Evolutionary conservation across 768 basidiomycete species (phyloP), one percentile per base, ranked within the genome.

Genomic region (Mycena rebaudengoi): DNA sequence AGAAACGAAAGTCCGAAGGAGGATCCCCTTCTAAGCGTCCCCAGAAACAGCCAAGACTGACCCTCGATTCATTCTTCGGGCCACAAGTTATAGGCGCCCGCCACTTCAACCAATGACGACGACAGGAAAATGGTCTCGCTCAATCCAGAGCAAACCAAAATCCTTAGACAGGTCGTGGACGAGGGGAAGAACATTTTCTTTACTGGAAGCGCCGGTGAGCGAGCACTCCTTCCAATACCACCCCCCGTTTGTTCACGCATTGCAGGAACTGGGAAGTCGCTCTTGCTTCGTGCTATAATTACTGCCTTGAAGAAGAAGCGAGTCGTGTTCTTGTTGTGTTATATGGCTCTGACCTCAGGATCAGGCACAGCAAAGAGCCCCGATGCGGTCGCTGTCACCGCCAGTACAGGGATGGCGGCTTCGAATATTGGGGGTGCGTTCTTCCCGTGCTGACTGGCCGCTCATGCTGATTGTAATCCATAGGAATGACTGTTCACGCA

Each of bases 251-350:
- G 86, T 86, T 5, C 0, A 49, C 26, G n/a, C 49, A 44, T 66
- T 45, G 16, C 35, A 92, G 91, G 91, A 60, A 93, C 91, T n/a
- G 91, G 91, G 43, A 94, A 94, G 76, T 93, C 91, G 2, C 88
- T 94, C 37, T 80, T 94, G 4, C 82, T 94, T 6, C 83, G 91
- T n/a, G 89, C 90, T 67, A 91, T 93, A 56, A 92, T 94, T 70
- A 76, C 76, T 29, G 77, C 78, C 8, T 79, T 94, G 21, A 81
- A 77, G 40, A 82, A 79, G 67, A 86, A 78, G 67, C 76, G 82
- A 65, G 64, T 65, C 8, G n/a, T n/a, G n/a, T n/a, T n/a, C n/a
- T n/a, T n/a, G n/a, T n/a, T n/a, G n/a, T n/a, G n/a, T n/a, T n/a
- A n/a, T n/a, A n/a, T n/a, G n/a, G n/a, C n/a, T n/a, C n/a, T n/a